Evolutionary conservation across 2,329 filamentous ascomycete species (phyloP).

Genomic region (Elsinoe fawcettii): DNA sequence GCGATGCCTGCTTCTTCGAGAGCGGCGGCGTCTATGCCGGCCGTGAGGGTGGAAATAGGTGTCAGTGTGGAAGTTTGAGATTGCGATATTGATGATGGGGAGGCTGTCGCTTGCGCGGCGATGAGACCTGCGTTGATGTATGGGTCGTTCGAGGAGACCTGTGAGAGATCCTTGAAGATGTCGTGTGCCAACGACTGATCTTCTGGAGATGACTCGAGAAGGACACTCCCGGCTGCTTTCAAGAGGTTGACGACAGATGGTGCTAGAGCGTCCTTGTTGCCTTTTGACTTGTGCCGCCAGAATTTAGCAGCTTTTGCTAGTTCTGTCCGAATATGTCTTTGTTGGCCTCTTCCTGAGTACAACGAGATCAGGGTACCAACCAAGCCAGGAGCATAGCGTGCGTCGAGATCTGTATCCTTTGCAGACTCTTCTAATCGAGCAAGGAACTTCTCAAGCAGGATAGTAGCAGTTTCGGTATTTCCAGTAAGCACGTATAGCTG

Average conservation of each 20-base stretch:
- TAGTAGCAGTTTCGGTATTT: constrained; percentile 65
- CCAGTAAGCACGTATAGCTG: constrained; percentile 70
- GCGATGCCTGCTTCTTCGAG: constrained; percentile 61
- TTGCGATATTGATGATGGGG: constrained; percentile 49
- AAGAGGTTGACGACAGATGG: constrained; percentile 56
- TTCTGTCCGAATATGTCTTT: constrained; percentile 61
- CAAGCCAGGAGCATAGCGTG: constrained; percentile 76
- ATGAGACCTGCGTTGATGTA: constrained; percentile 75
- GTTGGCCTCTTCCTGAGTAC: constrained; percentile 68
- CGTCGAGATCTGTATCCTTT: constrained; percentile 52
- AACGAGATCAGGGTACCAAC: constrained; percentile 72
- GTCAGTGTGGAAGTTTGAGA: constrained; percentile 51
- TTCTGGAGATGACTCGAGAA: constrained; percentile 65
- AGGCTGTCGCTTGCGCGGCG: constrained; percentile 63
- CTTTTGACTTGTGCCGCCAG: constrained; percentile 61
- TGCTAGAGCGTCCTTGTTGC: constrained; percentile 23
- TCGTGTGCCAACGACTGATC: constrained; percentile 64
- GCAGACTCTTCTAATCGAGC: constrained; percentile 58
- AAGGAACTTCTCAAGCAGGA: constrained; percentile 69
- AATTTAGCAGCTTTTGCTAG: constrained; percentile 71
- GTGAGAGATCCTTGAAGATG: constrained; percentile 68
- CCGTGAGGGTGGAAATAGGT: constrained; percentile 53
- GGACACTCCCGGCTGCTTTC: constrained; percentile 70
- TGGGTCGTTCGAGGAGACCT: constrained; percentile 57
- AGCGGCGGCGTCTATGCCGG: constrained; percentile 51